Conservation (phyloP, 345 rosid species). For the Nasturtium officinale region DNA sequence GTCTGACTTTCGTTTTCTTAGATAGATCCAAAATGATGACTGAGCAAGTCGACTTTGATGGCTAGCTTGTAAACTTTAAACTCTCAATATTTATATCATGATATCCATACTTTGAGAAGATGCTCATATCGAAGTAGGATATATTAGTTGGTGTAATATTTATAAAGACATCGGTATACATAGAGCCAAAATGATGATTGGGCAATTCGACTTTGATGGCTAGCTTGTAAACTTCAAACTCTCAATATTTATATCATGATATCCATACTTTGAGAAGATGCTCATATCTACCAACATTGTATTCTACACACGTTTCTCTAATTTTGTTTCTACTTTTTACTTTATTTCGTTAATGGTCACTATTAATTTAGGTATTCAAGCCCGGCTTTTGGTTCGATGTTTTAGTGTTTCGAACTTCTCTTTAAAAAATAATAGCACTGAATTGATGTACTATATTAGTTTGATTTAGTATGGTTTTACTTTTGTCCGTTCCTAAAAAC, state of each 20-base stretch:
- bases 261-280: neutral
- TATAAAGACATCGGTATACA: no score
- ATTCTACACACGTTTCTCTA: slow-evolving; percentile 4
- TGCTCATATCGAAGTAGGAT: no score
- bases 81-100: neutral
- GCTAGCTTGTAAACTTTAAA: slow-evolving; percentile 20
- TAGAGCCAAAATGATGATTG: slow-evolving; percentile 4
- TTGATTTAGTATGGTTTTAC: no score
- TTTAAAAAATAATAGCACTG: no score
- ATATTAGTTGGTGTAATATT: no score
- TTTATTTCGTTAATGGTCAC: neutral
- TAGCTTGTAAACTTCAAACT: slow-evolving; percentile 21
- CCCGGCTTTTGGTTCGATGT: neutral
- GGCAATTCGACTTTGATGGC: slow-evolving; percentile 6
- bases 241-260: neutral
- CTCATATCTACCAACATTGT: neutral
- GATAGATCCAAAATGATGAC: slow-evolving; percentile 4
- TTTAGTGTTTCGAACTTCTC: no score
- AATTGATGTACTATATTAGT: no score
- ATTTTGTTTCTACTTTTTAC: neutral
- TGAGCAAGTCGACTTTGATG: neutral
- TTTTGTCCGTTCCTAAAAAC: no score
- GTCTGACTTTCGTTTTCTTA: no score
- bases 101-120: neutral
- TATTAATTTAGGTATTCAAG: neutral